A percentile compares a stretch with the other conserved stretches of the same genome.
These are phyloP conservation scores for Cadophora luteo-olivacea DNA, from an alignment of 2,329 filamentous ascomycete genomes.

Conservation along the genomic window DNA sequence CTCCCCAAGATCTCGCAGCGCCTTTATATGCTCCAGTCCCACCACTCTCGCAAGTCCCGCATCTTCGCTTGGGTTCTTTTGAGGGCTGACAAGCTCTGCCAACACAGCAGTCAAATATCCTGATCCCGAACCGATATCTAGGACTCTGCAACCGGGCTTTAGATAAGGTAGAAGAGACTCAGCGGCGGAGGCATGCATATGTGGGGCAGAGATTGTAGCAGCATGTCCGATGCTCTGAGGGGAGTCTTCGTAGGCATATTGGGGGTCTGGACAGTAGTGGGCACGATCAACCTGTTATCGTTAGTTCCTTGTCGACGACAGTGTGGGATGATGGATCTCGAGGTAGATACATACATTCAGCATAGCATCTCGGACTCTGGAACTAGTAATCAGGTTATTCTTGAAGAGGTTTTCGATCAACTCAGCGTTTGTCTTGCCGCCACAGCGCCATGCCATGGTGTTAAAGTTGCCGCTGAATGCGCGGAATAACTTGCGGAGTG, in stretches of 20 bases:
- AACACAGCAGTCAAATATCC: constrained; percentile 90
- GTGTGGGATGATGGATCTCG: constrained; percentile 18
- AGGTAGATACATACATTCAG: constrained; percentile 57
- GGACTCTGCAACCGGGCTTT: constrained; percentile 57
- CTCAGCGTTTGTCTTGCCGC: constrained; percentile 74
- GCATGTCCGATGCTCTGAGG: constrained; percentile 71
- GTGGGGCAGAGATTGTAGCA: constrained; percentile 75
- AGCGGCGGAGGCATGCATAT: constrained; percentile 73
- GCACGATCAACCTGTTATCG: constrained; percentile 78
- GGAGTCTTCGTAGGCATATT: constrained; percentile 73
- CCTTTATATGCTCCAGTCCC: constrained; percentile 76
- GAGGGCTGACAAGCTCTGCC: constrained; percentile 60
- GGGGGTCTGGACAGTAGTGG: constrained; percentile 78
- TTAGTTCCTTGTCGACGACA: constrained; percentile 24
- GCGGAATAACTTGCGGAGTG: constrained; percentile 25
- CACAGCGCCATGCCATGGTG: constrained; percentile 90
- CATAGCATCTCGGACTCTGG: constrained; percentile 81
- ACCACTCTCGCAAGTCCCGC: constrained; percentile 57
- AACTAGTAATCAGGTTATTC: constrained; percentile 75
- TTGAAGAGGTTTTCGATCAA: constrained; percentile 80
- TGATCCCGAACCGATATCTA: constrained; percentile 78
- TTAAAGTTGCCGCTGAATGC: constrained; percentile 12
- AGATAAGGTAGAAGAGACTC: constrained; percentile 67
- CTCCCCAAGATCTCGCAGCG: constrained; percentile 66
- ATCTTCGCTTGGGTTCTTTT: constrained; percentile 21